These are phyloP conservation scores for Nakazawaea siamensis DNA, from an alignment of 805 yeast genomes.

Conservation along the genomic window DNA sequence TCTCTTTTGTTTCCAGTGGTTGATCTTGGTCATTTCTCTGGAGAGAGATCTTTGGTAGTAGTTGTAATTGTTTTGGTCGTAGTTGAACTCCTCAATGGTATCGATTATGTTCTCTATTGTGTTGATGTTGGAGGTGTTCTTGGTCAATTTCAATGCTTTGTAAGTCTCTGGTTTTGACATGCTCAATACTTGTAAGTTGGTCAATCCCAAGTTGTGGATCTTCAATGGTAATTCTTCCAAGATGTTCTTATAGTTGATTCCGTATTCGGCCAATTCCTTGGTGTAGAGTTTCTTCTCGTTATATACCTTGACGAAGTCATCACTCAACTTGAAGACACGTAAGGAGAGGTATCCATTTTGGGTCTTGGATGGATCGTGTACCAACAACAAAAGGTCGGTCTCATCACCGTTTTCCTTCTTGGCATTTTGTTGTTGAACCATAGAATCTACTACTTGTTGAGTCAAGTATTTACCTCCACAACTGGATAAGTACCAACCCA, in stretches of 20 bases:
- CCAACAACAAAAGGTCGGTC: constrained; percentile 43
- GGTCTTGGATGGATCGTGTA: constrained; percentile 65
- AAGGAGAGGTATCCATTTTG: constrained; percentile 55
- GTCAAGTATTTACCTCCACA: constrained; percentile 63
- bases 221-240: constrained; percentile 64
- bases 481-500: constrained; percentile 78
- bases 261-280: constrained; percentile 50
- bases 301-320: constrained; percentile 43
- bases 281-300: constrained; percentile 57
- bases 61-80: constrained; percentile 73
- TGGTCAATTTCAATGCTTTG: constrained; percentile 30
- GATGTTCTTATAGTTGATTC: constrained; percentile 55
- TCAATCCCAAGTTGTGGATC: constrained; percentile 62
- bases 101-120: constrained; percentile 57
- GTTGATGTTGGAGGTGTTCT: constrained; percentile 29
- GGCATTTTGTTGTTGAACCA: constrained; percentile 49
- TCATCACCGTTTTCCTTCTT: constrained; percentile 19
- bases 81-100: constrained; percentile 67
- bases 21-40: constrained; percentile 60
- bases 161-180: constrained; percentile 19
- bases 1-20: constrained; percentile 68
- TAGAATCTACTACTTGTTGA: constrained; percentile 57
- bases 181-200: constrained; percentile 26
- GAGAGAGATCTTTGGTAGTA: constrained; percentile 71
- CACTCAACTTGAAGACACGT: constrained; percentile 62